These are phyloP conservation scores for Rosellinia necatrix DNA, from an alignment of 2,329 filamentous ascomycete species.

Conservation along the genomic window DNA sequence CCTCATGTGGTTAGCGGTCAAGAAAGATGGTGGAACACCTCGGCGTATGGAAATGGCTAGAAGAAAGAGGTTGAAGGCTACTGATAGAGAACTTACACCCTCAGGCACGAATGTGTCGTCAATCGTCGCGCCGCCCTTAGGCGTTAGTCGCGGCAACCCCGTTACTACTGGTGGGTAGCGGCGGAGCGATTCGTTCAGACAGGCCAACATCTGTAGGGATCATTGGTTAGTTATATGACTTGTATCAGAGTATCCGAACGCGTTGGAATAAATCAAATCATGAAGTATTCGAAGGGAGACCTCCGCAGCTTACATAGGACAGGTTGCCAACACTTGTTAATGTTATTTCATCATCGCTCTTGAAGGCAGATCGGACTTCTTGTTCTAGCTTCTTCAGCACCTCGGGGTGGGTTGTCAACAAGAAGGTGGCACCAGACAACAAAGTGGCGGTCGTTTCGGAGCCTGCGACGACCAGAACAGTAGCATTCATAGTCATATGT, in stretches of 20 bases:
- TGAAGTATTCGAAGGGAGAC: not conserved
- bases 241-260: not conserved
- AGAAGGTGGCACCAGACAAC: conserved; percentile 45
- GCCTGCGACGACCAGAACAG: conserved; percentile 48
- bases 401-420: conserved; percentile 45
- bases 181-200: conserved; percentile 48
- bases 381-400: conserved; percentile 39
- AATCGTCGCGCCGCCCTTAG: conserved; percentile 33
- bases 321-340: conserved; percentile 41
- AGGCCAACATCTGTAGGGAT: conserved; percentile 42
- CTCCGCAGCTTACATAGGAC: conserved; percentile 36
- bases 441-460: conserved; percentile 56
- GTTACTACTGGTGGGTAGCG: conserved; percentile 44
- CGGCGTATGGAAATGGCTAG: no score
- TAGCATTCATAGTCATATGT: conserved; percentile 29
- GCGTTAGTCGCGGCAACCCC: conserved; percentile 30
- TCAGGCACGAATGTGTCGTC: conserved; percentile 33
- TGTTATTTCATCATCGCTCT: conserved; percentile 45
- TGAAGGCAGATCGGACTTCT: conserved; percentile 48
- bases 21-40: no score
- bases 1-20: not conserved
- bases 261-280: not conserved
- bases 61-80: not conserved
- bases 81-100: conserved; percentile 27
- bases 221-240: not conserved